Evolutionary conservation across 345 rosid species (phyloP).

Genomic region (Pseudoturritis turrita): DNA sequence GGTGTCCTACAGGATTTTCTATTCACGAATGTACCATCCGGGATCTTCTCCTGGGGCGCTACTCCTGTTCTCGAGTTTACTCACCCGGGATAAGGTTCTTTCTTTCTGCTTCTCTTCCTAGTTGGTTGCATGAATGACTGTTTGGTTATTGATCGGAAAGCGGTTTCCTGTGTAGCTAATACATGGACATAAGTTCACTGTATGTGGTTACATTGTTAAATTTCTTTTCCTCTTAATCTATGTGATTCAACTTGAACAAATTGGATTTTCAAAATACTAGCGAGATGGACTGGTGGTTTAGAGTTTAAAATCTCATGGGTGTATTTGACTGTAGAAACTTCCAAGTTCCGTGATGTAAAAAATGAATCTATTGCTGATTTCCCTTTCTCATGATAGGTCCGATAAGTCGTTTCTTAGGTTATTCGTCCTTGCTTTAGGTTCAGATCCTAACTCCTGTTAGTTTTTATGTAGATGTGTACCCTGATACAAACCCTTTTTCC

Average conservation of each 20-base stretch:
- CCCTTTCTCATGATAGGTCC: not conserved
- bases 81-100: slow-evolving; percentile 55
- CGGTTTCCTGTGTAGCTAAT: not conserved
- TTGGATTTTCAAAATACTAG: not conserved
- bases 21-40: slow-evolving; percentile 41
- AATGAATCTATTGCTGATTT: not conserved
- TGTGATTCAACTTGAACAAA: not conserved
- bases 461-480: not conserved
- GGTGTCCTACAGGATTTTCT: slow-evolving; percentile 65
- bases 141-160: not conserved
- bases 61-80: slow-evolving; percentile 51
- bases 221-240: not conserved
- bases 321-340: not conserved
- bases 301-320: not conserved
- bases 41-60: slow-evolving; percentile 57
- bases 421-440: not conserved
- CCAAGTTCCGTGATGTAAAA: not conserved
- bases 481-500: not conserved
- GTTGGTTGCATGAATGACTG: slow-evolving; percentile 22
- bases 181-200: not conserved
- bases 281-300: slow-evolving; percentile 4
- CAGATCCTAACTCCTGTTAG: not conserved
- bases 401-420: not conserved
- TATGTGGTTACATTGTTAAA: not conserved
- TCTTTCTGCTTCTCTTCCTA: slow-evolving; percentile 44